A percentile compares a stretch with the other conserved stretches of the same genome.
phyloP scores from a whole-genome alignment of 345 rosid species.

The Geranium brycei region DNA sequence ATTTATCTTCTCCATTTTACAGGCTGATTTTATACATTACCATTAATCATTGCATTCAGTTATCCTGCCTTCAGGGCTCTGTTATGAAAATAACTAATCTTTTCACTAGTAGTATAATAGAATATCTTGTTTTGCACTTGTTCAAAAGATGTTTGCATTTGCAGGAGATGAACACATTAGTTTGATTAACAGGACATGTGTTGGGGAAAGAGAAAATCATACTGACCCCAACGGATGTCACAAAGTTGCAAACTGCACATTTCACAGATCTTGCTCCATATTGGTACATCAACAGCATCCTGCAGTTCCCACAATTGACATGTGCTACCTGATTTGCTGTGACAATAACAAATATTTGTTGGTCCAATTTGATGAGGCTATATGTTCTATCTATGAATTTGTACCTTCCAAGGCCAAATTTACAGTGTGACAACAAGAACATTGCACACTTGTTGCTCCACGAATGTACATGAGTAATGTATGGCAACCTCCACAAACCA shows the following conservation, averaged over 20 bases:
- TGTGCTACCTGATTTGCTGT: slow-evolving; percentile 96
- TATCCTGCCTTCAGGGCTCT: too few relatives aligned
- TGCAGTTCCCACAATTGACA: slow-evolving; percentile 88
- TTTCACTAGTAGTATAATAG: not conserved
- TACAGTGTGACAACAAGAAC: slow-evolving; percentile 93
- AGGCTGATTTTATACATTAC: too few relatives aligned
- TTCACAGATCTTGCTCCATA: slow-evolving; percentile 89
- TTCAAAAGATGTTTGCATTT: not conserved
- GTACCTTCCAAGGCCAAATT: slow-evolving; percentile 85
- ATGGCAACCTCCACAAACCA: slow-evolving; percentile 98
- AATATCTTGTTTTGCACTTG: not conserved
- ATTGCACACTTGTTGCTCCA: slow-evolving; percentile 96
- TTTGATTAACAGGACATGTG: not conserved
- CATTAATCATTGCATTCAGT: too few relatives aligned
- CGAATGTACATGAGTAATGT: slow-evolving; percentile 91
- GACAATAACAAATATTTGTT: not conserved
- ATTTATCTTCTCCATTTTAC: too few relatives aligned
- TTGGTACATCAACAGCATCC: slow-evolving; percentile 89
- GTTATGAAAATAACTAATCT: too few relatives aligned
- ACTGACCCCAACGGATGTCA: slow-evolving; percentile 77
- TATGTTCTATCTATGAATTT: not conserved
- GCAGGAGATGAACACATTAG: not conserved
- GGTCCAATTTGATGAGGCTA: not conserved
- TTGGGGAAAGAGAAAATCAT: not conserved
- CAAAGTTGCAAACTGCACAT: slow-evolving; percentile 89